phyloP scores from a whole-genome alignment of 108 stramenopile species.

The Aureococcus anophagefferens region DNA sequence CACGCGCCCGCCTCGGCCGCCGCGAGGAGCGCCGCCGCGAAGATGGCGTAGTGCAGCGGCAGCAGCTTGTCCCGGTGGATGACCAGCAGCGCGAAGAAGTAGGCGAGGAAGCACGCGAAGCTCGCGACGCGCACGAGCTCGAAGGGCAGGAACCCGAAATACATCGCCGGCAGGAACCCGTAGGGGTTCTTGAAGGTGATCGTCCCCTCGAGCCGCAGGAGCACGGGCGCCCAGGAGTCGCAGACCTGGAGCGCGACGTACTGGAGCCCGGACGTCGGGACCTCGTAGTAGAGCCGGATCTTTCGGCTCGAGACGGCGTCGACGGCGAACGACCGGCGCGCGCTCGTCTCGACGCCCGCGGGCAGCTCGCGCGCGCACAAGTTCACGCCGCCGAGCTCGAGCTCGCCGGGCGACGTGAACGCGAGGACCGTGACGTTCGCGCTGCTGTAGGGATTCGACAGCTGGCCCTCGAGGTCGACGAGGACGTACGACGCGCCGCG shows the following conservation, averaged over 20 bases:
- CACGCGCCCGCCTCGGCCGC: constrained; percentile 20
- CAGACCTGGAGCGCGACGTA: constrained; percentile 24
- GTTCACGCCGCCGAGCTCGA: not conserved
- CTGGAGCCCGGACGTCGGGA: constrained; percentile 18
- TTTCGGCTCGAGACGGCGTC: not conserved
- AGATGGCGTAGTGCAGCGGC: constrained; percentile 21
- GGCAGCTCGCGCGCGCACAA: not conserved
- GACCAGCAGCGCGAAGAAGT: constrained; percentile 11
- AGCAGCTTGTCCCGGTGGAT: constrained; percentile 17
- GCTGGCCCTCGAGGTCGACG: not conserved
- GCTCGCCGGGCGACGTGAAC: not conserved
- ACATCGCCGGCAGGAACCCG: constrained; percentile 22
- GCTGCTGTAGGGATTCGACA: not conserved
- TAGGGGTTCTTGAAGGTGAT: constrained; percentile 23
- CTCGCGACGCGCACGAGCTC: constrained; percentile 17
- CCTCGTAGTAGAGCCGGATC: constrained; percentile 9
- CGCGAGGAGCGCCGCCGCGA: constrained; percentile 19
- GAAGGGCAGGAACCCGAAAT: constrained; percentile 27
- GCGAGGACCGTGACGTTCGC: constrained; percentile 1
- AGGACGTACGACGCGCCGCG: not conserved
- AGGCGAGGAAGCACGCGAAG: constrained; percentile 7
- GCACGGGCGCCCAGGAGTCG: not conserved
- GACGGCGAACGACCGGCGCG: no score
- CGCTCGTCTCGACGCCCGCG: no score
- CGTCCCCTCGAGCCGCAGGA: not conserved